Conservation (phyloP, 1,139 yeast species). For the Yamadazyma trypodendri region DNA sequence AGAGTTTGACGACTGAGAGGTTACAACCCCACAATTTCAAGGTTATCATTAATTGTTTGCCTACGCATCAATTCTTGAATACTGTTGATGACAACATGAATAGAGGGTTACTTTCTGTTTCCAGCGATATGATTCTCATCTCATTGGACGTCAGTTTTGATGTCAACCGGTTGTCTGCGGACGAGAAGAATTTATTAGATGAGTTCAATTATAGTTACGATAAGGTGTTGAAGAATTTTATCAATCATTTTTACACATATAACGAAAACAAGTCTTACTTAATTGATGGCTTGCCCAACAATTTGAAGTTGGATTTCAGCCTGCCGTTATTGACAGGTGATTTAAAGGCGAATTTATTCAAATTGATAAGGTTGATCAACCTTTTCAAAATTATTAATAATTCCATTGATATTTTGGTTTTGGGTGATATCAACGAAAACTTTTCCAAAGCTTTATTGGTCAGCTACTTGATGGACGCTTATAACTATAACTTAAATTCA, state of each 20-base stretch:
- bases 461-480: constrained; percentile 44
- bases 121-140: constrained; percentile 40
- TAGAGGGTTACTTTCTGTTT: constrained; percentile 23
- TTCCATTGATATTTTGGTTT: constrained; percentile 34
- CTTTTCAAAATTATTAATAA: constrained; percentile 35
- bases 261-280: constrained; percentile 29
- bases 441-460: constrained; percentile 37
- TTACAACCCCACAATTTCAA: constrained; percentile 31
- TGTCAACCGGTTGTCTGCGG: constrained; percentile 17
- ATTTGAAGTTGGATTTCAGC: constrained; percentile 24
- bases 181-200: constrained; percentile 20
- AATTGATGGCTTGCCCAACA: constrained; percentile 33
- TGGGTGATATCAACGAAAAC: constrained; percentile 35
- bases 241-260: constrained; percentile 35
- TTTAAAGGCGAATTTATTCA: constrained; percentile 38
- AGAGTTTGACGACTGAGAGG: constrained; percentile 12
- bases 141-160: constrained; percentile 40
- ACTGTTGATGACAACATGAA: constrained; percentile 18
- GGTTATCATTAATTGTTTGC: constrained; percentile 42
- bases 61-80: constrained; percentile 31
- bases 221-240: constrained; percentile 39
- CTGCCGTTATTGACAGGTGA: constrained; percentile 43
- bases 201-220: constrained; percentile 31
- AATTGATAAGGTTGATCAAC: constrained; percentile 36
- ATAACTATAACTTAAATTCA: constrained; percentile 34